Evolutionary conservation across 2,329 filamentous ascomycete species (phyloP), one percentile per base, ranked within the genome.

Genomic region (Aspergillus brasiliensis): DNA sequence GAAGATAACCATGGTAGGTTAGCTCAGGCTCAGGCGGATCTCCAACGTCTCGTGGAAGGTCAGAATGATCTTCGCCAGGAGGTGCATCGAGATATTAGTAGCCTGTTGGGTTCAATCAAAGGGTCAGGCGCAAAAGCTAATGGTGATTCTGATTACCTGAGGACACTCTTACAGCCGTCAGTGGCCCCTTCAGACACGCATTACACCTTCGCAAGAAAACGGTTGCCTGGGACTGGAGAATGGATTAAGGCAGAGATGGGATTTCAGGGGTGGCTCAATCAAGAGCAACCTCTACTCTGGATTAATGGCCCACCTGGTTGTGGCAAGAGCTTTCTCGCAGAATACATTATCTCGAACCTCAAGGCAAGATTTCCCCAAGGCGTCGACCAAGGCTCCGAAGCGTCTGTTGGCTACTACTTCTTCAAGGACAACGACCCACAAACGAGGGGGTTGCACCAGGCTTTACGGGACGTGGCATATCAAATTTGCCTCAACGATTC

Each of bases 391-490:
- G 52, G 61, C 5, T 62, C 65, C 2, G 59, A 56, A 10, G 56
- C 69, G 0, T 76, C 74, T 10, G 65, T 77, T n/a, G 81, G 72
- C 0, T 83, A 81, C 67, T 82, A 82, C 57, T 83, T 81, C 67
- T 82, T 82, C 67, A 77, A 80, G 25, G 77, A 81, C 54, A 80
- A 80, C 60, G 79, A 80, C 56, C 78, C 80, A 1, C 74, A 80
- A 37, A 81, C 80, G 0, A 69, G 79, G 44, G 81, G 78, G 4
- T 73, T 82, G 7, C 72, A 78, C 8, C 78, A 81, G 56, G 80
- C 79, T 1, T 70, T 83, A 5, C 73, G 79, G 0, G 79, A 82
- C 37, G 63, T 83, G 10, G 80, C 81, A 0, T 81, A 79, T 59
- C 81, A 83, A 59, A 72, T 83, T 31, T 79, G 77, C 58, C 75